phyloP scores from a whole-genome alignment of 345 rosid genomes.

The Moringa oleifera region DNA sequence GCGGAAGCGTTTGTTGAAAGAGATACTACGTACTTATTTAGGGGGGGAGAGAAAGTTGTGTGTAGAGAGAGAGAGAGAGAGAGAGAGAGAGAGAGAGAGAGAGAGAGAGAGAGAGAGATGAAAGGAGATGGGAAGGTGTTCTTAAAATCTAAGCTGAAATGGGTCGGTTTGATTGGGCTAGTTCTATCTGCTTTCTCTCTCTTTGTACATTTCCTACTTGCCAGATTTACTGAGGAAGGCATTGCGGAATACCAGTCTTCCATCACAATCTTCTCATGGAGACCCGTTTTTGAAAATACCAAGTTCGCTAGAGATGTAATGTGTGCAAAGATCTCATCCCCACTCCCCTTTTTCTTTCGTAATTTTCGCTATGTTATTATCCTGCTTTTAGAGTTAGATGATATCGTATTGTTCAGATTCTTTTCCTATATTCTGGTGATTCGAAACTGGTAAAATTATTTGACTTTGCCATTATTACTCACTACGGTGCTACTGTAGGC shows the following conservation, averaged over 20 bases:
- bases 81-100: neutral
- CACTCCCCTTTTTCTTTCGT: slow-evolving; percentile 1
- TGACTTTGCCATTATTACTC: slow-evolving; percentile 9
- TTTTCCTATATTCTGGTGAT: neutral
- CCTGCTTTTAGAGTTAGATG: no score
- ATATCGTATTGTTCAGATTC: neutral
- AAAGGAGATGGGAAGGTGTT: slow-evolving; percentile 76
- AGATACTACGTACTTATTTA: no score
- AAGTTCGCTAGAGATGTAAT: slow-evolving; percentile 48
- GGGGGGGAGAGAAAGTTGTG: no score
- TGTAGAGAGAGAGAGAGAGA: neutral
- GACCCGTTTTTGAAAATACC: slow-evolving; percentile 73
- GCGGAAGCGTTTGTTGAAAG: neutral
- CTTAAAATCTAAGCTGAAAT: slow-evolving; percentile 78
- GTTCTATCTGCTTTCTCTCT: slow-evolving; percentile 72
- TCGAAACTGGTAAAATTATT: neutral
- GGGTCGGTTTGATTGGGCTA: slow-evolving; percentile 79
- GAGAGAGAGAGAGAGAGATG: slow-evolving; percentile 27
- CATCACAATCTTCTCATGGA: slow-evolving; percentile 90
- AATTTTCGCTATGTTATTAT: neutral
- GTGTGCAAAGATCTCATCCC: slow-evolving; percentile 14
- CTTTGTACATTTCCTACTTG: slow-evolving; percentile 71
- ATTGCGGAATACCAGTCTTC: slow-evolving; percentile 78
- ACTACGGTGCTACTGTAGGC: neutral
- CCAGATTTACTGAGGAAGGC: slow-evolving; percentile 72